phyloP scores from a whole-genome alignment of 192 early-diverging fungal genomes.

The Pilobolus umbonatus region DNA sequence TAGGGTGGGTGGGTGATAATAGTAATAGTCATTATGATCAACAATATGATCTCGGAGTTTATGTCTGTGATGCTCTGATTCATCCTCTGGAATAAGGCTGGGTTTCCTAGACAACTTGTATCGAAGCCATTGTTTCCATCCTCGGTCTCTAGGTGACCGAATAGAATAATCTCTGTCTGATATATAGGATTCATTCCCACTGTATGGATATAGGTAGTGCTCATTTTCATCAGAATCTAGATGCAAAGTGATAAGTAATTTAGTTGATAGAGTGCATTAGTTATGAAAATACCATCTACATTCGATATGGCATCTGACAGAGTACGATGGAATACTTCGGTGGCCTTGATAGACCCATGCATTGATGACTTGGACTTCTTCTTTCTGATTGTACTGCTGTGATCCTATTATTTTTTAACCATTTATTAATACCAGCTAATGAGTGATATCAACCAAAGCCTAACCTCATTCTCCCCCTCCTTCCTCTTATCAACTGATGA shows the following conservation, averaged over 20 bases:
- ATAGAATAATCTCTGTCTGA: too few species aligned
- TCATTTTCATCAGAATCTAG: conserved; percentile 37
- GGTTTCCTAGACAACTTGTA: too few species aligned
- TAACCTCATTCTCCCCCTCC: background rate
- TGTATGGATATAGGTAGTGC: conserved; percentile 31
- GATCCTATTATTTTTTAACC: background rate
- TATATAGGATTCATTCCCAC: conserved; percentile 9
- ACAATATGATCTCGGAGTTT: too few species aligned
- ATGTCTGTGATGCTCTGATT: too few species aligned
- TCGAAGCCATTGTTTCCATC: too few species aligned
- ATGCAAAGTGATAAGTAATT: background rate
- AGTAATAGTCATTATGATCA: too few species aligned
- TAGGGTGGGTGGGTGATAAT: too few species aligned
- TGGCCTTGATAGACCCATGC: conserved; percentile 18
- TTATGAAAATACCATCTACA: conserved; percentile 23
- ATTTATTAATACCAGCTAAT: background rate
- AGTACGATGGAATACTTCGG: conserved; percentile 30
- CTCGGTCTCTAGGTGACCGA: too few species aligned
- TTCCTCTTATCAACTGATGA: background rate
- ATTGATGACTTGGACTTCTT: background rate
- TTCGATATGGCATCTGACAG: conserved; percentile 30
- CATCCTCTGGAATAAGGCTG: too few species aligned
- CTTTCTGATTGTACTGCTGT: background rate
- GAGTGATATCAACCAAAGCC: background rate
- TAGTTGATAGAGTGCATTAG: background rate